Base-by-base conservation (phyloP, 345 rosid genomes). In the Triadica sebifera region DNA sequence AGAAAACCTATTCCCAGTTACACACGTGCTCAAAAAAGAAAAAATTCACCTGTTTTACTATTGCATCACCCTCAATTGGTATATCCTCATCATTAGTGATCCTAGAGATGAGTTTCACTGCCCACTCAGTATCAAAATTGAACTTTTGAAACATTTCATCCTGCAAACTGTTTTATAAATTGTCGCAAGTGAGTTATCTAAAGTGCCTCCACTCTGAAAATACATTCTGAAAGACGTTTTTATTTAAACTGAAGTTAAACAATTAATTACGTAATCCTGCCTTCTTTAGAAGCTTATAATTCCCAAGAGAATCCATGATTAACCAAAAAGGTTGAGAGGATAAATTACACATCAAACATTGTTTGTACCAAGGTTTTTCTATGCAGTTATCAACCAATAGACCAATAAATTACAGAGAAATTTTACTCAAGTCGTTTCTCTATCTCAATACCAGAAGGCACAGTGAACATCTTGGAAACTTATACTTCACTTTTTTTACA, bases 111-210 rank as follows among this genome's bases (percentile, higher is more conserved):
- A 92, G 93, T 65, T 82, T 87, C 75, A 94, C 96, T 45, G 96
- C 98, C 98, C 97, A 94, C 75, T 89, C 91, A 39, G 92, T 89
- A 81, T 94, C 97, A 81, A 94, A 90, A 85, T 89, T 91, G 39
- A 94, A 94, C 87, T 92, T 94, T 78, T 87, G 93, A 85, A 94
- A 94, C 94, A 94, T 92, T 86, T 94, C 97, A 86, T 94, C 98
- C 88, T 94, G 94, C 89, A 94, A 85, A 87, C 98, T 94, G 89
- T 79, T 58, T 53, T 69, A 69, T 52, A 78, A 51, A 55, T 13
- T 37, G 24, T 25, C 50, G 67, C 20, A 15, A 34, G 68, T 46
- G 41, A 45, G 75, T 78, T 67, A 63, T 41, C 51, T 66, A 61
- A 25, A 75, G 45, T 8, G 52, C 60, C 59, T 41, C 39, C 37